Conservation (phyloP, 164 flowering plant species). For the Akebia trifoliata region DNA sequence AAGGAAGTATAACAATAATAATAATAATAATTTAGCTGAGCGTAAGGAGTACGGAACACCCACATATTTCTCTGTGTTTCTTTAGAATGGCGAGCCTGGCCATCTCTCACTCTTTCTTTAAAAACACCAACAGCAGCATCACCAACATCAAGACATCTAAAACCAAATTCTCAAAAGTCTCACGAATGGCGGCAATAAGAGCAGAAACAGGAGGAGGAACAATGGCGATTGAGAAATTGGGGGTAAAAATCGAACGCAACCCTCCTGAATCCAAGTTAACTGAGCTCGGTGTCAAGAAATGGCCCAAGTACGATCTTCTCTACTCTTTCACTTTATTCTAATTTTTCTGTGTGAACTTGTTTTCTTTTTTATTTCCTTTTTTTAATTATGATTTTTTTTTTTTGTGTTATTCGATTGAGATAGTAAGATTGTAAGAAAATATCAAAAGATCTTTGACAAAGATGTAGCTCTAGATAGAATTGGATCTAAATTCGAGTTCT, state of each 20-base stretch:
- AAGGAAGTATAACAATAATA: neutral
- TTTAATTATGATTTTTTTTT: too few relatives aligned
- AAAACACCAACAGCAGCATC: neutral
- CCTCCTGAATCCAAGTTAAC: constrained; percentile 72
- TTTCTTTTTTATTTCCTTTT: neutral
- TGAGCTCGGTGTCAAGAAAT: constrained; percentile 60
- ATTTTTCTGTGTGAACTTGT: neutral
- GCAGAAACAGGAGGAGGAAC: constrained; percentile 26
- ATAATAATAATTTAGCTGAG: too few relatives aligned
- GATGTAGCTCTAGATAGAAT: too few relatives aligned
- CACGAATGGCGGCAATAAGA: constrained; percentile 8
- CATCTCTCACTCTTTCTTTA: too few relatives aligned
- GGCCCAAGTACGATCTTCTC: constrained; percentile 61
- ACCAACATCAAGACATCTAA: neutral
- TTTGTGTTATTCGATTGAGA: too few relatives aligned
- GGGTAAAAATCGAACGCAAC: constrained; percentile 54
- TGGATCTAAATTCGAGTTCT: too few relatives aligned
- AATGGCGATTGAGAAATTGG: constrained; percentile 66
- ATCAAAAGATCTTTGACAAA: too few relatives aligned
- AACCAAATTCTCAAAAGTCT: neutral
- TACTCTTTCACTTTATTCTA: neutral
- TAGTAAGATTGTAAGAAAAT: too few relatives aligned
- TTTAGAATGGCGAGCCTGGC: neutral
- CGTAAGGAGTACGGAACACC: neutral
- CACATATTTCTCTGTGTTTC: too few relatives aligned